Evolutionary conservation across 805 yeast species (phyloP), one percentile per base, ranked within the genome.

Genomic region (Zygosaccharomyces kombuchaensis): DNA sequence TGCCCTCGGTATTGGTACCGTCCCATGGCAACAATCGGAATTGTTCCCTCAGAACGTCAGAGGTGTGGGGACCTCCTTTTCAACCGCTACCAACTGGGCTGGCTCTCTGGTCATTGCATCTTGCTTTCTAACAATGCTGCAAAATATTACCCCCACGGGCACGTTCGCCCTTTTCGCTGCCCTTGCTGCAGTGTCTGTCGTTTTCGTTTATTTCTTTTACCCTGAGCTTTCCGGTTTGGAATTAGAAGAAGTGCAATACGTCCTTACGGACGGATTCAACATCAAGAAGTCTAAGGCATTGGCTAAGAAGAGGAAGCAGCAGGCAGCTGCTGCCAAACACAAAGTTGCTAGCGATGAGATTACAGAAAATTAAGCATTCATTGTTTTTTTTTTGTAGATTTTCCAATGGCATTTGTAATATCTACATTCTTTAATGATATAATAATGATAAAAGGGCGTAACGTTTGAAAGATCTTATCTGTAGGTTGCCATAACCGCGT

Each of bases 21-120:
- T 88, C 45, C 97, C 98, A 46, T 91, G 99, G 99, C 96, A 91
- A 63, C 97, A 93, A 63, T 84, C 91, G 46, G 99, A 91, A 68
- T 72, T 91, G 60, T 89, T 93, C 71, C 93, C 97, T 29, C 96
- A 90, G 74, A 78, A 81, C 51, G 96, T 91, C 27, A 81, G 99
- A 65, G 95, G 96, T 48, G 75, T 88, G 38, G 98, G 98, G 50
- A 82, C 89, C 8, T 87, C 96, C 47, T 83, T 80, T 59, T 89
- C 96, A 1, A 87, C 97, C 9, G 91, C 93, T 12, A 82, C 90
- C 36, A 91, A 91, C 71, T 91, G 99, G 99, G 80, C 88, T 5
- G 98, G 98, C 42, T 88, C 96, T 19, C 72, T 91, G 57, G 84
- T 87, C 34, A 87, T 93, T 62, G 87, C 97, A 1, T 78, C 96